These are phyloP conservation scores for Leccinum arenicola DNA, from an alignment of 768 basidiomycete species.

Conservation along the genomic window DNA sequence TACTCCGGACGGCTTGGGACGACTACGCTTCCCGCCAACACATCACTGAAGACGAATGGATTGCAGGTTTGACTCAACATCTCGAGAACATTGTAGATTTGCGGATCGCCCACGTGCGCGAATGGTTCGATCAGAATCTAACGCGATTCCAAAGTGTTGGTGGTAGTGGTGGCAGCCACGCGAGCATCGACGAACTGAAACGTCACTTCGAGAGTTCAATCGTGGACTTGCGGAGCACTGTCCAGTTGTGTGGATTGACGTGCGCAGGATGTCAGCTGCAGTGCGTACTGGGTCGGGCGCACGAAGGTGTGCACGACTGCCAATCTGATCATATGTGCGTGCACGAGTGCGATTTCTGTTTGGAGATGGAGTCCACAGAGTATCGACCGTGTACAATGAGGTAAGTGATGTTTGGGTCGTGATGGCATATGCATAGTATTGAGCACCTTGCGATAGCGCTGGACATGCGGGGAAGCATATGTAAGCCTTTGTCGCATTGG, in stretches of 20 bases:
- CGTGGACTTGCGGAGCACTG: slow-evolving; percentile 44
- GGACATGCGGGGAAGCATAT: slow-evolving; percentile 56
- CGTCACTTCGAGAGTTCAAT: slow-evolving; percentile 41
- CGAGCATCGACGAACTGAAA: slow-evolving; percentile 44
- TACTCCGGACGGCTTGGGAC: slow-evolving; percentile 20
- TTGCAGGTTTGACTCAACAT: slow-evolving; percentile 34
- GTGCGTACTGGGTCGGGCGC: slow-evolving; percentile 46
- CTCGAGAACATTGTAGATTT: slow-evolving; percentile 39
- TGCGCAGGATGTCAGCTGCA: slow-evolving; percentile 48
- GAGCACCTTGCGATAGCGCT: slow-evolving; percentile 37
- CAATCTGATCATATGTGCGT: slow-evolving; percentile 47
- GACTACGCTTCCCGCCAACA: slow-evolving; percentile 19
- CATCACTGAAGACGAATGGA: slow-evolving; percentile 35
- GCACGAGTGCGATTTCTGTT: slow-evolving; percentile 41
- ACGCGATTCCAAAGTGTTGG: slow-evolving; percentile 39
- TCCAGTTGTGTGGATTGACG: slow-evolving; percentile 48
- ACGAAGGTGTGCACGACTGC: slow-evolving; percentile 49
- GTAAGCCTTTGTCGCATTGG: slow-evolving; percentile 30
- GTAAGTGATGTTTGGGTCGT: slow-evolving; percentile 32
- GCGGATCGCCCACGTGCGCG: slow-evolving; percentile 45
- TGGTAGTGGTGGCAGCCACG: slow-evolving; percentile 22
- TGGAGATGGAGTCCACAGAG: slow-evolving; percentile 28
- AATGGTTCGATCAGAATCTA: slow-evolving; percentile 52
- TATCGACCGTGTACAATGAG: slow-evolving; percentile 42
- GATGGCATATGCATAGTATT: neutral